phyloP scores from a whole-genome alignment of 352 stramenopile species.

The Pythium scleroteichum region DNA sequence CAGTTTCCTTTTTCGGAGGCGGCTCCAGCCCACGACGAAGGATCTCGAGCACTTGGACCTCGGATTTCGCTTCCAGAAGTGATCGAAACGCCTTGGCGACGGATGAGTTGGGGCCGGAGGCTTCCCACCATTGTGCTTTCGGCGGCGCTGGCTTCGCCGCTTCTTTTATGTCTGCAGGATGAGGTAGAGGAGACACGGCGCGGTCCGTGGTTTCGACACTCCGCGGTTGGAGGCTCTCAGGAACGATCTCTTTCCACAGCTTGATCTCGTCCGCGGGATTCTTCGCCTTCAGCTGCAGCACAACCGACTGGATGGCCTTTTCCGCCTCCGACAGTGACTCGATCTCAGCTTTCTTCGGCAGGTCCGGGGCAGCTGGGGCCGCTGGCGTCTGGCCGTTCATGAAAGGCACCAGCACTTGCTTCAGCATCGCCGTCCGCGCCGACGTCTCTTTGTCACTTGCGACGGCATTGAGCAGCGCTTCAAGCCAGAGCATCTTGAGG shows the following conservation, averaged over 20 bases:
- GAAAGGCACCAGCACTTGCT: conserved; percentile 51
- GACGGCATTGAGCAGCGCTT: conserved; percentile 44
- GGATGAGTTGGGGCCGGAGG: conserved; percentile 14
- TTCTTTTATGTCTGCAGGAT: conserved; percentile 3
- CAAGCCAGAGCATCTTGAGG: conserved; percentile 66
- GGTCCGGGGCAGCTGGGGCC: conserved; percentile 2
- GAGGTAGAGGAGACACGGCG: conserved; percentile 39
- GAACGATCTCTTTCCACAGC: conserved; percentile 32
- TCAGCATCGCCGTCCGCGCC: conserved; percentile 44
- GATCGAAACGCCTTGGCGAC: conserved; percentile 40
- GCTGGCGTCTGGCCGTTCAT: conserved; percentile 38
- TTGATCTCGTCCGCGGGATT: conserved; percentile 5
- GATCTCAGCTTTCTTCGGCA: conserved; percentile 12
- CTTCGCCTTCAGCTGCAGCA: conserved; percentile 30
- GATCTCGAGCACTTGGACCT: conserved; percentile 43
- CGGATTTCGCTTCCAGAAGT: conserved; percentile 38
- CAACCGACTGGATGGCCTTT: conserved; percentile 22
- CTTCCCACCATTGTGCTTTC: conserved; percentile 16
- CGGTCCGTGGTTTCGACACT: conserved; percentile 23
- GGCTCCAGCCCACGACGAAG: conserved; percentile 23
- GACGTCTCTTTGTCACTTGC: conserved; percentile 46
- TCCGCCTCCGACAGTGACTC: conserved; percentile 16
- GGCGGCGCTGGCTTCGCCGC: not conserved
- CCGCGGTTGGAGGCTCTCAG: conserved; percentile 22
- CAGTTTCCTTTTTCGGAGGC: conserved; percentile 1